These are phyloP conservation scores for Rhodamnia rubescens DNA, from an alignment of 345 rosid species.

Conservation along the genomic window DNA sequence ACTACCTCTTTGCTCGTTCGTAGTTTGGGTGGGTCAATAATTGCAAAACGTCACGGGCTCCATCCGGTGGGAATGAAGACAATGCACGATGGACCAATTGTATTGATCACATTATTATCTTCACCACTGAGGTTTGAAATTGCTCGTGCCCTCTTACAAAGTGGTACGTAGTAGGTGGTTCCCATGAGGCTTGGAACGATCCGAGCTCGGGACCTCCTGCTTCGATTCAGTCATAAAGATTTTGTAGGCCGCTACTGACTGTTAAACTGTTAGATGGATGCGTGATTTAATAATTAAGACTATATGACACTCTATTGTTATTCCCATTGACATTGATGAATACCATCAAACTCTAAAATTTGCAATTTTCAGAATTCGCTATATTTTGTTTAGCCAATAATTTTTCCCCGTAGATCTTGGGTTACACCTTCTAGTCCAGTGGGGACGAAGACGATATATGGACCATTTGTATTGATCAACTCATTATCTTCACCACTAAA, in stretches of 20 bases:
- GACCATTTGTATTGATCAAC: background rate
- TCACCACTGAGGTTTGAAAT: background rate
- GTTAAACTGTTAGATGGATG: background rate
- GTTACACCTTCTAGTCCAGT: background rate
- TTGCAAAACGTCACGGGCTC: background rate
- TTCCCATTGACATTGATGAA: background rate
- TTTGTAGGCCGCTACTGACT: accelerated
- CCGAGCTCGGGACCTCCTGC: background rate
- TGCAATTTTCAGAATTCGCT: background rate
- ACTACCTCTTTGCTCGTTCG: background rate
- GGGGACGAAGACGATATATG: background rate
- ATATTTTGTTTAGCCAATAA: background rate
- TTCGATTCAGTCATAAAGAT: background rate
- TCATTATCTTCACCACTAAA: background rate
- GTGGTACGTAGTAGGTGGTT: background rate
- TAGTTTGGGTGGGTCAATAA: background rate
- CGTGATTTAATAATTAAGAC: accelerated
- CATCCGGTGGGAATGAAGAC: background rate
- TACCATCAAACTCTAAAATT: background rate
- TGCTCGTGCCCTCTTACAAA: background rate
- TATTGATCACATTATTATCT: background rate
- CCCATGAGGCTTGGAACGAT: background rate
- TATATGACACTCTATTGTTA: background rate
- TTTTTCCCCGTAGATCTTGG: too few species aligned
- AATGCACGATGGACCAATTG: background rate